These are phyloP conservation scores for Magnolia kwangsiensis DNA, from an alignment of 164 flowering plant species.

Conservation along the genomic window DNA sequence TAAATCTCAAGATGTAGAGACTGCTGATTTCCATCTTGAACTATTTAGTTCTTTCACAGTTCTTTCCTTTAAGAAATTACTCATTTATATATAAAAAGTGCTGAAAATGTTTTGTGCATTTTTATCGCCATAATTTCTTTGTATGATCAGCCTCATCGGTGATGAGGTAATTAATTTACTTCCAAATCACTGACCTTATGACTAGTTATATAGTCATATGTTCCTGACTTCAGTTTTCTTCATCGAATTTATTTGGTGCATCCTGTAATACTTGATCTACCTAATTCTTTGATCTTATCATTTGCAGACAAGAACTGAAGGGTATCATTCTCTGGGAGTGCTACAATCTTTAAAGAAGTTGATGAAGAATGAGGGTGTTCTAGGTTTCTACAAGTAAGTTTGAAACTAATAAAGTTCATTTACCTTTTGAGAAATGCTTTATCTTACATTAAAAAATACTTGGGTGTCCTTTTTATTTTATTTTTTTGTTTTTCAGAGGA, in stretches of 20 bases:
- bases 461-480: background rate
- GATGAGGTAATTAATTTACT: background rate
- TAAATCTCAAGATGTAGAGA: too few species aligned
- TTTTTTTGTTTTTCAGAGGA: conserved; percentile 48
- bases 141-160: background rate
- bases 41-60: too few species aligned
- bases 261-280: background rate
- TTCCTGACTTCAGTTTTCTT: background rate
- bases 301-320: conserved; percentile 77
- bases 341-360: conserved; percentile 66
- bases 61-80: too few species aligned
- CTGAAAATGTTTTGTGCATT: too few species aligned
- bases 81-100: too few species aligned
- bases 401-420: background rate
- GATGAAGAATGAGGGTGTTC: conserved; percentile 71
- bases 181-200: background rate
- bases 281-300: background rate
- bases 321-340: conserved; percentile 82
- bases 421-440: background rate
- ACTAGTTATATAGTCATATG: background rate
- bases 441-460: conserved; percentile 1
- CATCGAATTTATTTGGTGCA: too few species aligned
- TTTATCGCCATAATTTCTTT: background rate
- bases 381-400: conserved; percentile 86
- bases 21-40: too few species aligned